Evolutionary conservation across 2,329 filamentous ascomycete species (phyloP).

Genomic region (Meredithiella fracta): DNA sequence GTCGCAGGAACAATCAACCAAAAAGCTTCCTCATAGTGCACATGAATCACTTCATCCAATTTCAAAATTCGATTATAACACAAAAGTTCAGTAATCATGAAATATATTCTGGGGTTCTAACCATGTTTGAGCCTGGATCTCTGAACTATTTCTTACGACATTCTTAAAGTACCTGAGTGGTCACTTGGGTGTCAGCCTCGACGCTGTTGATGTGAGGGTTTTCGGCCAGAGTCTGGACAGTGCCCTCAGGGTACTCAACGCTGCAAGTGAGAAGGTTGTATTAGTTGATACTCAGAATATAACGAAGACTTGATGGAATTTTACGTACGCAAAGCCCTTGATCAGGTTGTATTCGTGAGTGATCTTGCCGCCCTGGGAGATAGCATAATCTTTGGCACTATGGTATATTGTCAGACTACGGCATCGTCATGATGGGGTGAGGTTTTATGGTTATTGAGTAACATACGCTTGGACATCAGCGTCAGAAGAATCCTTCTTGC

Average conservation of each 20-base stretch:
- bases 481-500: constrained; percentile 51
- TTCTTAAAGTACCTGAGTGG: constrained; percentile 2
- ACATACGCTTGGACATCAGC: constrained; percentile 53
- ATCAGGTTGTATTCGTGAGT: constrained; percentile 70
- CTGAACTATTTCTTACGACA: not conserved
- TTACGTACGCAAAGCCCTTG: constrained; percentile 82
- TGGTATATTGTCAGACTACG: not conserved
- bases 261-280: not conserved
- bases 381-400: constrained; percentile 62
- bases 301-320: too few relatives aligned
- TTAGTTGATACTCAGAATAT: not conserved
- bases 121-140: not conserved
- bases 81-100: not conserved
- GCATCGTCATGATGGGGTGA: not conserved
- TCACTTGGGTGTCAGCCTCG: constrained; percentile 45
- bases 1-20: too few relatives aligned
- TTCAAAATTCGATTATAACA: not conserved
- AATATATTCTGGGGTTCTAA: not conserved
- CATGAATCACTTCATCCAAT: too few relatives aligned
- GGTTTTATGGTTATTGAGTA: not conserved
- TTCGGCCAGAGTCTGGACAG: constrained; percentile 44
- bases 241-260: constrained; percentile 49
- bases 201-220: constrained; percentile 58
- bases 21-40: too few relatives aligned
- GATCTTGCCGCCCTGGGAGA: constrained; percentile 67